phyloP scores from a whole-genome alignment of 2,329 filamentous ascomycete species.

The Chaetothyriales sp. region DNA sequence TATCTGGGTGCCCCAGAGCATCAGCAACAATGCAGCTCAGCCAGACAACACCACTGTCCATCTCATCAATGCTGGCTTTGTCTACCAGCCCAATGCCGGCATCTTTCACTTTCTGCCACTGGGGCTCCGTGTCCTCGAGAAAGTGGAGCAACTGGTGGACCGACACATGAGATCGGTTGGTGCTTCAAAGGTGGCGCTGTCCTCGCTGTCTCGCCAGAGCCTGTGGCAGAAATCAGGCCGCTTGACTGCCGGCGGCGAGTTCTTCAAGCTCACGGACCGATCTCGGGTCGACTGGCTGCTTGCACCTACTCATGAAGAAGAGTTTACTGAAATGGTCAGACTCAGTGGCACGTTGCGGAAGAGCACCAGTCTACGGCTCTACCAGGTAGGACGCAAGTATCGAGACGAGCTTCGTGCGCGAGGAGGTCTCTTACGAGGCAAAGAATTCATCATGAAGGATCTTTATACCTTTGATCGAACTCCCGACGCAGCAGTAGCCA shows the following conservation, averaged over 20 bases:
- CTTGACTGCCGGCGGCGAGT: conserved; percentile 61
- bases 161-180: conserved; percentile 66
- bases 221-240: conserved; percentile 77
- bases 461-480: conserved; percentile 84
- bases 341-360: conserved; percentile 44
- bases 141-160: conserved; percentile 72
- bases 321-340: conserved; percentile 49
- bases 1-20: conserved; percentile 14
- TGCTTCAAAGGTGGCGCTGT: conserved; percentile 68
- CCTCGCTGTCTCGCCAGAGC: conserved; percentile 68
- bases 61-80: conserved; percentile 46
- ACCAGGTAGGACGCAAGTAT: conserved; percentile 91
- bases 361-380: conserved; percentile 62
- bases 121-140: conserved; percentile 72
- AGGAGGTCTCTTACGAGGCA: conserved; percentile 70
- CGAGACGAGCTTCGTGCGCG: conserved; percentile 80
- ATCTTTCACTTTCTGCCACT: conserved; percentile 86
- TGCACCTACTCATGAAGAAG: conserved; percentile 89
- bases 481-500: conserved; percentile 52
- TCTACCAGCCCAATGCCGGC: conserved; percentile 71
- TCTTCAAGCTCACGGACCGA: conserved; percentile 57
- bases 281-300: conserved; percentile 61
- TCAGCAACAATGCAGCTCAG: conserved; percentile 11
- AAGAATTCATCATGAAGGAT: conserved; percentile 97
- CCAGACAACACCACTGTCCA: conserved; percentile 11